Evolutionary conservation across 768 basidiomycete species (phyloP), one percentile per base, ranked within the genome.

Genomic region (Sarcomyxa edulis): DNA sequence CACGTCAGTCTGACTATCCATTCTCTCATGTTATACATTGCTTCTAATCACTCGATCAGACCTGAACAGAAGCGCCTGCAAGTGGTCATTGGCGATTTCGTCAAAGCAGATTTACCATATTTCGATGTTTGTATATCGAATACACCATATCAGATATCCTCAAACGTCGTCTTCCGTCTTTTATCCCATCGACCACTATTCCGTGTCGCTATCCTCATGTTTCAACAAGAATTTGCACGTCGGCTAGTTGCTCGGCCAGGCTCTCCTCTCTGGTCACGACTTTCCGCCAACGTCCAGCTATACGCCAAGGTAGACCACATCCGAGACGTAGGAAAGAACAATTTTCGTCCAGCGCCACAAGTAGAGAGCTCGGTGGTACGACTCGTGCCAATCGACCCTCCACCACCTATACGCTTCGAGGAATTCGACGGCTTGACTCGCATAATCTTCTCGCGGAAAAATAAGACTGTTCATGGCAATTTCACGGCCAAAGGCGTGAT

Each of bases 101-200:
- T 97, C 55, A 98, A 98, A 63, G 90, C 87, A n/a, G 89, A 93
- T 38, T 69, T 99, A 14, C 96, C 96, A 7, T 98, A 94, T 64
- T 98, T 99, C 44, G 95, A 98, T 61, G 96, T 96, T 40, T 98
- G 95, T 71, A 98, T 99, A 53, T 93, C 90, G 50, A 99, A 99
- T 56, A 99, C 96, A 1, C 96, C 96, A 1, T 99, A 98, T 62
- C 94, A 98, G 61, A 99, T 99, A 51, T 98, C 96, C 2, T 98
- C 96, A 1, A 90, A 94, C 5, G 83, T 99, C 35, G 85, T 97
- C 39, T 99, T 99, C 74, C 88, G 90, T 43, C 78, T 99, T 23
- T 81, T 98, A 34, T 98, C 96, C 2, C 93, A 97, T 52, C 86
- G 96, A 2, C 96, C 96, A 0, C 69, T 97, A 30, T 91, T 88